These are phyloP conservation scores for Cryptococcus sp. DNA, from an alignment of 1,284 basidiomycete genomes.

Conservation along the genomic window DNA sequence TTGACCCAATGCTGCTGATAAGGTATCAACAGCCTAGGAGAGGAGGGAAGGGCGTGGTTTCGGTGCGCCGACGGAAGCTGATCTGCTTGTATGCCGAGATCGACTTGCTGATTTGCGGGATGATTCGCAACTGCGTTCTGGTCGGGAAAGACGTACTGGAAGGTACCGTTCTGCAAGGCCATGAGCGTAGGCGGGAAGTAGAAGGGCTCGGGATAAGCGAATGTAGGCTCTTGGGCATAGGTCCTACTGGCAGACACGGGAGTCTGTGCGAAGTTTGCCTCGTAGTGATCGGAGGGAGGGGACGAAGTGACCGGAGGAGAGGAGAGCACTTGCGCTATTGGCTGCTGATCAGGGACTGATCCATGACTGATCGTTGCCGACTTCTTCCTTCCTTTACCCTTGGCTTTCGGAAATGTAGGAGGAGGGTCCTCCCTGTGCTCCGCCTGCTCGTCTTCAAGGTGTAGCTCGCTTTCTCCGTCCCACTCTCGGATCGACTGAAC, in stretches of 20 bases:
- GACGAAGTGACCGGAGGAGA: too few relatives aligned
- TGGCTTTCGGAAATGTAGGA: not conserved
- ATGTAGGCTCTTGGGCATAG: too few relatives aligned
- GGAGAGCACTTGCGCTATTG: too few relatives aligned
- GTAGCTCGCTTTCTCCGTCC: not conserved
- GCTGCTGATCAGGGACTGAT: not conserved
- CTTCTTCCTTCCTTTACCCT: constrained; percentile 6
- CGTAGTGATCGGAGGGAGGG: too few relatives aligned
- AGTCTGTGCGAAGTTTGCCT: too few relatives aligned
- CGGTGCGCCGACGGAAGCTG: too few relatives aligned
- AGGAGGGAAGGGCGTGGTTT: not conserved
- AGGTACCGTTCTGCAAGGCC: too few relatives aligned
- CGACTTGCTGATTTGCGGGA: not conserved
- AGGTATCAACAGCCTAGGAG: constrained; percentile 3
- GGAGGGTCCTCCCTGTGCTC: not conserved
- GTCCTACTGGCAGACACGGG: too few relatives aligned
- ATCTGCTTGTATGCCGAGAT: too few relatives aligned
- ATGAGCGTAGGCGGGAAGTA: too few relatives aligned
- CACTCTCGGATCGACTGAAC: constrained; percentile 4
- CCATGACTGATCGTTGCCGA: constrained; percentile 1
- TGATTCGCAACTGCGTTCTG: not conserved
- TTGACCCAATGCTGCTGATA: constrained; percentile 15
- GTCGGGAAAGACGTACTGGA: too few relatives aligned
- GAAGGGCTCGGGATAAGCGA: too few relatives aligned
- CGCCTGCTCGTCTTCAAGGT: not conserved